These are phyloP conservation scores for Dothistroma pini DNA, from an alignment of 2,329 filamentous ascomycete genomes.

Conservation along the genomic window DNA sequence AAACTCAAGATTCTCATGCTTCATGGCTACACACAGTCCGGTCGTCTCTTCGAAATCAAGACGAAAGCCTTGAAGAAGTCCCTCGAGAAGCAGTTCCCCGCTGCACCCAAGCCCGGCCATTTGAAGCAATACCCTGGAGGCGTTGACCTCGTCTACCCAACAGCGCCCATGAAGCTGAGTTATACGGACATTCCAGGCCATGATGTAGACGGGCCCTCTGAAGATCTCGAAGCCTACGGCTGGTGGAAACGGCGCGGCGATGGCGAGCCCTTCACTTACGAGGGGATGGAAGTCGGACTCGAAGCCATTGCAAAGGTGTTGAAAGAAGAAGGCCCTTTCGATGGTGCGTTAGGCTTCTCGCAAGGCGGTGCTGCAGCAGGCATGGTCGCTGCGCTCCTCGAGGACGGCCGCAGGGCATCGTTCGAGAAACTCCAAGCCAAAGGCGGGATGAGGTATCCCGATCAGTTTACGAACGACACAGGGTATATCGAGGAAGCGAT, in stretches of 20 bases:
- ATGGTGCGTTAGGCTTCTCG: conserved; percentile 77
- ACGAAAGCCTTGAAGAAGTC: conserved; percentile 82
- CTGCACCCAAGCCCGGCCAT: conserved; percentile 49
- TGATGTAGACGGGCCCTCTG: conserved; percentile 43
- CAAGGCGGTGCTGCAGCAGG: conserved; percentile 72
- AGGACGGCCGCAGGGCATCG: conserved; percentile 48
- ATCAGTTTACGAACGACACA: conserved; percentile 42
- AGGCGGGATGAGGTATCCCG: conserved; percentile 52
- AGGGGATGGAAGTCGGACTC: conserved; percentile 67
- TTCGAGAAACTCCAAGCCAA: conserved; percentile 43
- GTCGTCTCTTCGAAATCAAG: conserved; percentile 78
- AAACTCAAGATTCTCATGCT: conserved; percentile 50
- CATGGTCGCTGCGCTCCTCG: conserved; percentile 69
- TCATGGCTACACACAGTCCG: conserved; percentile 84
- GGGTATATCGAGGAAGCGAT: conserved; percentile 36
- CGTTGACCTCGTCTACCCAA: conserved; percentile 47
- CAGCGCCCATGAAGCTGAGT: conserved; percentile 43
- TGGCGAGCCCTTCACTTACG: conserved; percentile 55
- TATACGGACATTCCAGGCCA: conserved; percentile 58
- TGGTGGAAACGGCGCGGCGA: conserved; percentile 76
- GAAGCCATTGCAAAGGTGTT: conserved; percentile 59
- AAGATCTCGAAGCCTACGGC: conserved; percentile 57
- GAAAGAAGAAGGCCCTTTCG: conserved; percentile 61
- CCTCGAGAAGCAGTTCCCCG: conserved; percentile 67
- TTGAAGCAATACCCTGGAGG: conserved; percentile 36